Base-by-base conservation (phyloP, 163 green algal species). In the Coccomyxa subellipsoidea region DNA sequence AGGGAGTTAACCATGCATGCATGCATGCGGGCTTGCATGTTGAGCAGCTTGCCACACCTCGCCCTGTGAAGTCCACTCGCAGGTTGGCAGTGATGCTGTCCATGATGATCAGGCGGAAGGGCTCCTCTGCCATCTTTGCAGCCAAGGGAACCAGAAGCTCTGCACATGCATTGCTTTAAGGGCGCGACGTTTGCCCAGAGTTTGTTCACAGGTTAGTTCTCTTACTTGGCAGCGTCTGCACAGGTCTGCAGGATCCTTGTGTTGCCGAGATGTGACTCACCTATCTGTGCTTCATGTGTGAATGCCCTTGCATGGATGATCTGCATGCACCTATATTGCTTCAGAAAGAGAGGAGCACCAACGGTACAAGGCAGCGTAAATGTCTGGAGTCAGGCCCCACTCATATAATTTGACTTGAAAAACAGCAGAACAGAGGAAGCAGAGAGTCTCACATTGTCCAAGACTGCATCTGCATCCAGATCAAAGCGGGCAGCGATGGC, bases 261-360 rank as follows among this genome's bases (percentile, higher is more conserved):
- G n/a, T n/a, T n/a, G n/a, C n/a, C n/a, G n/a, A n/a, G n/a, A n/a
- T n/a, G n/a, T n/a, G n/a, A n/a, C n/a, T n/a, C n/a, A 88, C 85
- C 90, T 59, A 92, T 91, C 85, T 98, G 94, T 72, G 95, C 89
- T 75, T 99, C 96, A 47, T 92, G 90, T n/a, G 93, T 99, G 85
- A 93, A 92, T 0, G 93, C 94, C 2, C 95, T 84, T 0, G 92
- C 95, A 75, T 90, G 88, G 38, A 97, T 79, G n/a, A 98, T 94
- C 90, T 95, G 90, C 54, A 83, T 5, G 32, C 5, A 69, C 37
- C 8, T n/a, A n/a, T n/a, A n/a, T n/a, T n/a, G n/a, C n/a, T n/a
- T n/a, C n/a, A n/a, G n/a, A n/a, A n/a, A n/a, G n/a, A n/a, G n/a
- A n/a, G n/a, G n/a, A n/a, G n/a, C n/a, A n/a, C n/a, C n/a, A n/a